Evolutionary conservation across 805 yeast species (phyloP), one percentile per base, ranked within the genome.

Genomic region (Nakazawaea laoshanensis): DNA sequence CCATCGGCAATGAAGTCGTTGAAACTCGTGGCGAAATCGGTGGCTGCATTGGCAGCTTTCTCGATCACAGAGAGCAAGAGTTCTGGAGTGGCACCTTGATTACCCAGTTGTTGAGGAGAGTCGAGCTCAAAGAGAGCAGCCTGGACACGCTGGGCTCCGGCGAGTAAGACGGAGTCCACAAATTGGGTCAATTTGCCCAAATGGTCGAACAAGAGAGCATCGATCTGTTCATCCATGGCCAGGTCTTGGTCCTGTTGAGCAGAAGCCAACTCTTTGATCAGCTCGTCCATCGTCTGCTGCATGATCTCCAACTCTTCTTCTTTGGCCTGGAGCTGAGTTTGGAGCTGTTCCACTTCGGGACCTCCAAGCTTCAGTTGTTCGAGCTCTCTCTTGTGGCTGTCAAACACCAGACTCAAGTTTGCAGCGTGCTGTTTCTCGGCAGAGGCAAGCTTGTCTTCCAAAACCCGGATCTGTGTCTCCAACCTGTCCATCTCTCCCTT

Each of bases 61-160:
- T 87, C 95, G 41, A 78, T 61, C 25, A 83, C 60, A 0, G 89
- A 77, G 22, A 77, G 59, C 15, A 80, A 54, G 45, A 72, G 78
- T 42, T 71, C 77, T 3, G 89, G 83, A 0, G 89, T 71, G 2
- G 92, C 67, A 50, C 76, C 77, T 43, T 76, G 74, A 49, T 82
- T 83, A 35, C 92, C 92, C 4, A 86, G 84, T 53, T 81, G 85
- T 73, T 80, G 72, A 19, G 92, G 84, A 4, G 88, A 78, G 35
- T 75, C 78, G 40, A 84, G 61, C 45, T 78, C 86, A 47, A 71
- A 78, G 25, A 70, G 59, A 0, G 81, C 59, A 42, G 81, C 85
- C 55, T 86, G 94, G 33, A 86, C 67, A 32, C 86, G 65, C 40
- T 75, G 74, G 18, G 81, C 71, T 28, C 83, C 85, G 42, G 82